A percentile compares a stretch with the other conserved stretches of the same genome.
phyloP scores from a whole-genome alignment of 164 flowering plant genomes.

The Vitis rupestris region DNA sequence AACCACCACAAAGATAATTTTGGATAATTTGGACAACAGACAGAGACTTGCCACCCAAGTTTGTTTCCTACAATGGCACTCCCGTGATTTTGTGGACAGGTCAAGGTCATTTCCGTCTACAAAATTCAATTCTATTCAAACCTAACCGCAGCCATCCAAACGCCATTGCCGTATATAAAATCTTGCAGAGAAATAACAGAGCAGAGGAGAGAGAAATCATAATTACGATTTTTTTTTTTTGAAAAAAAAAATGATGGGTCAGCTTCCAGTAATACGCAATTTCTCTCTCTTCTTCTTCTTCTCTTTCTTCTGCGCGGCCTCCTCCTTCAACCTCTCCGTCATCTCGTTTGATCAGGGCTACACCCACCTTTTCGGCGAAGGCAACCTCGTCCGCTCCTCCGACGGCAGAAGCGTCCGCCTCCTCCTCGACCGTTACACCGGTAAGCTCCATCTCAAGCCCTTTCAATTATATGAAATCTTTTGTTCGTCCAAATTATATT shows the following conservation, averaged over 20 bases:
- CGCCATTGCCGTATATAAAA: conserved; percentile 1
- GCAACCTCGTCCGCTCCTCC: conserved; percentile 47
- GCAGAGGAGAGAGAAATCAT: conserved; percentile 6
- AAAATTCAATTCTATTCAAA: too few relatives aligned
- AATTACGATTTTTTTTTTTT: neutral
- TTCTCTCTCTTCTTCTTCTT: neutral
- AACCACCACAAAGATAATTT: too few relatives aligned
- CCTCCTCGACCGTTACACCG: conserved; percentile 67
- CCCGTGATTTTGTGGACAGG: neutral
- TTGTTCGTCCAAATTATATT: too few relatives aligned
- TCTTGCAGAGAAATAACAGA: conserved; percentile 8
- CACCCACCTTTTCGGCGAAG: conserved; percentile 70
- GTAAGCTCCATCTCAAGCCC: conserved; percentile 22
- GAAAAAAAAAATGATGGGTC: conserved; percentile 16
- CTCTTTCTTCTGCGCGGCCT: conserved; percentile 16
- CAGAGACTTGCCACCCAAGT: too few relatives aligned
- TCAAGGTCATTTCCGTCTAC: neutral
- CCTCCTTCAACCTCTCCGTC: conserved; percentile 40
- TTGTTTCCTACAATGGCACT: neutral
- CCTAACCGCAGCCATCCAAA: neutral
- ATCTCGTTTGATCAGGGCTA: conserved; percentile 52
- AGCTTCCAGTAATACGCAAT: neutral
- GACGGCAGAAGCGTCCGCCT: conserved; percentile 57
- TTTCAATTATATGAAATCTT: too few relatives aligned
- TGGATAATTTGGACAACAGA: too few relatives aligned